Percentiles rank a stretch among this genome's conserved stretches.
These are phyloP conservation scores for Cardamine chenopodiifolia DNA, from an alignment of 345 rosid species.

Conservation along the genomic window DNA sequence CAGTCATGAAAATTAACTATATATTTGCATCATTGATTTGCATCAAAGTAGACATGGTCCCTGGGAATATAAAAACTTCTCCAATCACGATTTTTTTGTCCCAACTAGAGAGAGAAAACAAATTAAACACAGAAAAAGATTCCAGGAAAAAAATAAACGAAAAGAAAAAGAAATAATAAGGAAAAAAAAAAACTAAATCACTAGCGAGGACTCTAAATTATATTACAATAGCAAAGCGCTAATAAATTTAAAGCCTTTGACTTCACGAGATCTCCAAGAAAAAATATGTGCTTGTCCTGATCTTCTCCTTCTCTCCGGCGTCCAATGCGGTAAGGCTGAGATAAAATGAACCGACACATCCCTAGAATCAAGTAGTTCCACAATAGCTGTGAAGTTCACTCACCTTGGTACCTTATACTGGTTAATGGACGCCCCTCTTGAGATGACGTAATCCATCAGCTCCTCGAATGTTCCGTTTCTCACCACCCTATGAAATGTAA, in stretches of 20 bases:
- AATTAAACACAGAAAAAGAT: slow-evolving; percentile 30
- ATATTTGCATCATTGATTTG: slow-evolving; percentile 4
- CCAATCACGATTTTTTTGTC: slow-evolving; percentile 31
- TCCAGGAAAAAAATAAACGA: slow-evolving; percentile 23
- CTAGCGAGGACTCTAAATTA: slow-evolving; percentile 36
- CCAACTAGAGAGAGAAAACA: slow-evolving; percentile 39
- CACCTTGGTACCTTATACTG: slow-evolving; percentile 98
- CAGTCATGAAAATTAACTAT: neutral
- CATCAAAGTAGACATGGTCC: slow-evolving; percentile 37
- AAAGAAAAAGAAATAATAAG: neutral
- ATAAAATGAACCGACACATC: slow-evolving; percentile 75
- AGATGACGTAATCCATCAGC: slow-evolving; percentile 92
- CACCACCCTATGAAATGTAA: too few species aligned
- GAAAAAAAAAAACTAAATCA: slow-evolving; percentile 16
- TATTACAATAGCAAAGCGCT: slow-evolving; percentile 42
- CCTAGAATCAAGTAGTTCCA: slow-evolving; percentile 86
- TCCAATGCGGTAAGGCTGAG: slow-evolving; percentile 76
- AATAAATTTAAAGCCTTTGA: slow-evolving; percentile 39
- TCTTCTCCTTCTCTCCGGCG: slow-evolving; percentile 63
- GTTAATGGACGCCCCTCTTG: slow-evolving; percentile 93
- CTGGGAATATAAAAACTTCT: slow-evolving; percentile 41
- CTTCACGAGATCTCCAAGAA: slow-evolving; percentile 31
- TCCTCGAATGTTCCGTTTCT: slow-evolving; percentile 92
- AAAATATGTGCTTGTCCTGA: slow-evolving; percentile 31
- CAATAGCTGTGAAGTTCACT: slow-evolving; percentile 81